Base-by-base conservation (phyloP, 164 flowering plant species). In the Piper longum region DNA sequence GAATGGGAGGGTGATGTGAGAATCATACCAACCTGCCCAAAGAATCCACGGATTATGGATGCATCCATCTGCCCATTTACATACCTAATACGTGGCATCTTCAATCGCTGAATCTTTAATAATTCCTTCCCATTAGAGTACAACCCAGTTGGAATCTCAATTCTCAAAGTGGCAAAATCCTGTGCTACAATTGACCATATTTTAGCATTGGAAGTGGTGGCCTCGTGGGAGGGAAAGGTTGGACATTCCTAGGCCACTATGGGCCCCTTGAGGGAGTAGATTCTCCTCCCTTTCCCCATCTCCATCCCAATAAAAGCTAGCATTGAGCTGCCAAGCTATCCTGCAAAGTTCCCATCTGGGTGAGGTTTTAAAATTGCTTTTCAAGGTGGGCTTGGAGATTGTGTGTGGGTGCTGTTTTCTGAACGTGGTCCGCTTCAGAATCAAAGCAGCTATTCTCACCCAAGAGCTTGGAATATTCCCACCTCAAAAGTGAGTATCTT, bases 181-280 rank as follows among this genome's bases (percentile, higher is more conserved):
- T 26, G 1, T 26, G 36, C 2, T 26, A 26, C 36, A 26, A 14
- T 48, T 48, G 52, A 48, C 52, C 12, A 5, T 26, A 26, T 26
- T 26, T 26, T 14, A 13, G 14, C 52, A 2, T 48, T 8, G 11
- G 41, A 0, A 57, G 60, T 12, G 36, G 41, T 36, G 39, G 60
- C 36, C 36, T 26, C 36, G 36, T 26, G 36, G 60, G 6, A 36
- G 60, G 60, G 60, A 18, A 57, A 55, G 57, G 60, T 16, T 57
- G 60, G 41, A 57, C 39, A 57, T 57, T 41, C 60, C 41, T 6
- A 57, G 36, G 60, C 13, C 41, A 48, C 12, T 57, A 41, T 57
- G 60, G 60, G 41, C 36, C 60, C 60, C 42, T 6, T 57, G 26
- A 26, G 52, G 41, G 60, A 57, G 16, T 57, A 57, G 60, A 57